phyloP scores from a whole-genome alignment of 768 basidiomycete genomes.

The Imleria badia region DNA sequence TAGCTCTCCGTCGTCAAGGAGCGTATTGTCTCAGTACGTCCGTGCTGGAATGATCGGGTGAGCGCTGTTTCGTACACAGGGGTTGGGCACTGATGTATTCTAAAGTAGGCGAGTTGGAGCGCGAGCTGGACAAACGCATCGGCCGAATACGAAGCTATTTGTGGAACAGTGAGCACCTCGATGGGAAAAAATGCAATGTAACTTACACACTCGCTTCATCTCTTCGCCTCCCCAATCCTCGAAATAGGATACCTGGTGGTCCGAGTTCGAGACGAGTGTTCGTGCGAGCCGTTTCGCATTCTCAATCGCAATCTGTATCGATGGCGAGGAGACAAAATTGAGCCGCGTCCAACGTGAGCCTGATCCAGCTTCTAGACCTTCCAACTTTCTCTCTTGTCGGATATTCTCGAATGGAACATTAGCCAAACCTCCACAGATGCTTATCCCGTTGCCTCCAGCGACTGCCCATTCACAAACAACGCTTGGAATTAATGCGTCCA shows the following conservation, averaged over 20 bases:
- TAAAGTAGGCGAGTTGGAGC: slow-evolving; percentile 89
- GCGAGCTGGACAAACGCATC: slow-evolving; percentile 93
- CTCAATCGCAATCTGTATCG: slow-evolving; percentile 53
- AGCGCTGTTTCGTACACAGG: slow-evolving; percentile 94
- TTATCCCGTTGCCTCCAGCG: slow-evolving; percentile 26
- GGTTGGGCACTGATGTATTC: slow-evolving; percentile 69
- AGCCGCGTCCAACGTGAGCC: slow-evolving; percentile 55
- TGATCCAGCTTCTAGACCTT: slow-evolving; percentile 8
- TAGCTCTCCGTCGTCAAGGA: slow-evolving; percentile 71
- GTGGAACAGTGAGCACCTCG: not conserved
- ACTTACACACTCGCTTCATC: slow-evolving; percentile 75
- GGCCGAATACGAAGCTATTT: slow-evolving; percentile 53
- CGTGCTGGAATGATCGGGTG: slow-evolving; percentile 82
- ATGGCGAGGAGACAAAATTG: slow-evolving; percentile 72
- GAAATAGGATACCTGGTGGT: slow-evolving; percentile 82
- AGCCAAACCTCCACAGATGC: slow-evolving; percentile 55
- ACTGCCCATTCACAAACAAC: slow-evolving; percentile 84
- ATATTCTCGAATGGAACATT: slow-evolving; percentile 11
- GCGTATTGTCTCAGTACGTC: slow-evolving; percentile 89
- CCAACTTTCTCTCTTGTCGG: not conserved
- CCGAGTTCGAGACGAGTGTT: slow-evolving; percentile 70
- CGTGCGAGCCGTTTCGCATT: slow-evolving; percentile 58
- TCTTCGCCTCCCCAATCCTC: slow-evolving; percentile 81
- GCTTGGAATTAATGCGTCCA: slow-evolving; percentile 88
- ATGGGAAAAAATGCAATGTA: not conserved